Evolutionary conservation across 768 basidiomycete species (phyloP), one percentile per base, ranked within the genome.

Genomic region (Candolleomyces eurysporus): DNA sequence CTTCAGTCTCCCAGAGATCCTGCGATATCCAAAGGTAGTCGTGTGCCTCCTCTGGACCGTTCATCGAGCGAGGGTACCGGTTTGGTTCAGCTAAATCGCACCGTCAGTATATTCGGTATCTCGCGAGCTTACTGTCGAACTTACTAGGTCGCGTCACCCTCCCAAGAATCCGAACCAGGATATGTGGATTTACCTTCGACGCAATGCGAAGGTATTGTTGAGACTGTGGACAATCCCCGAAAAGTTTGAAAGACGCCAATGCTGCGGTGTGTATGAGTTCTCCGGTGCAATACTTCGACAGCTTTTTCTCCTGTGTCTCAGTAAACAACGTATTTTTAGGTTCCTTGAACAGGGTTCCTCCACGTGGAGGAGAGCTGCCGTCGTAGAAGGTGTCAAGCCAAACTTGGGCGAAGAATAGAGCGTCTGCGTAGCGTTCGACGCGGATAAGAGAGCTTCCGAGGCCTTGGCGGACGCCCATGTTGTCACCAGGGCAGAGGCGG

Each of bases 21-120:
- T 80, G 80, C 0, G 77, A 70, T 9, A 78, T 63, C 74, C 75
- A 83, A 10, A 80, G 66, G 67, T 81, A 79, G 65, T 82, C 81
- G 42, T 78, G 79, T 19, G 79, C 80, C 21, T 77, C 77, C 62
- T 80, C 80, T 0, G 74, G 68, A 1, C 78, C 74, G 57, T 81
- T 79, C 16, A 59, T 8, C 11, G 54, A 11, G 56, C 70, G 70
- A 63, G 75, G 62, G 16, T 68, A 64, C 30, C 58, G 66, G 57
- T 75, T 73, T 36, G 76, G 67, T 17, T 65, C 64, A 2, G 64
- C 76, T 79, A 57, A 48, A 21, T 13, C n/a, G 4, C 49, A 19
- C 19, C 14, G 17, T 39, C 22, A 48, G 19, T 50, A 42, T 22
- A 30, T 17, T 7, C 8, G 8, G 51, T 26, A 16, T 13, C 19